Percentiles rank a stretch among this genome's conserved stretches.
These are phyloP conservation scores for Dichomitus squalens DNA, from an alignment of 1,284 basidiomycete species.

Conservation along the genomic window DNA sequence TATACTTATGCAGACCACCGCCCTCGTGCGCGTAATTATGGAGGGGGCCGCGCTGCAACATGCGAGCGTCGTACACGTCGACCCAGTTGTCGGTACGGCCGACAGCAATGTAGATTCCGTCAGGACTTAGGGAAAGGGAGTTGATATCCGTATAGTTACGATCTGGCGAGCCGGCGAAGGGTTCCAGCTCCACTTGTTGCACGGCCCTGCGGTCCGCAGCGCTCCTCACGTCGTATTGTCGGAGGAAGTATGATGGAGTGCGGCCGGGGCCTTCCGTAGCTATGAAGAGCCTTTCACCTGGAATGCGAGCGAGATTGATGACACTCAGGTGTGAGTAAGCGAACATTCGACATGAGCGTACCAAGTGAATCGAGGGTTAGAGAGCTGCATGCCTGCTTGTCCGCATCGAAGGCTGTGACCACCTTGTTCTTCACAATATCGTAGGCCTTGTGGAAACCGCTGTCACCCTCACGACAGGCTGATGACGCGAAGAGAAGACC, in stretches of 20 bases:
- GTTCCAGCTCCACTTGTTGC: slow-evolving; percentile 32
- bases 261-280: slow-evolving; percentile 42
- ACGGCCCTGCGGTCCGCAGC: slow-evolving; percentile 34
- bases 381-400: slow-evolving; percentile 35
- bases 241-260: slow-evolving; percentile 39
- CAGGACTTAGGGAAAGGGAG: slow-evolving; percentile 55
- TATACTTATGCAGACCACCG: background rate
- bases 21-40: slow-evolving; percentile 48
- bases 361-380: slow-evolving; percentile 37
- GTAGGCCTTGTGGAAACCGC: slow-evolving; percentile 54
- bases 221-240: slow-evolving; percentile 53
- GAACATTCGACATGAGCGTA: background rate
- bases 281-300: slow-evolving; percentile 32
- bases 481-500: slow-evolving; percentile 59
- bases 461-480: slow-evolving; percentile 42
- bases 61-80: slow-evolving; percentile 66
- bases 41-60: slow-evolving; percentile 46
- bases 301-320: background rate
- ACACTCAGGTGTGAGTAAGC: background rate
- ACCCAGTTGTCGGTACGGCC: slow-evolving; percentile 59
- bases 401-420: slow-evolving; percentile 40
- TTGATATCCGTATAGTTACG: slow-evolving; percentile 47
- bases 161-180: slow-evolving; percentile 30
- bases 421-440: slow-evolving; percentile 38
- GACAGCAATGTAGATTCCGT: slow-evolving; percentile 60